These are phyloP conservation scores for Crithidia bombi DNA, from an alignment of 208 protist species.

Conservation along the genomic window DNA sequence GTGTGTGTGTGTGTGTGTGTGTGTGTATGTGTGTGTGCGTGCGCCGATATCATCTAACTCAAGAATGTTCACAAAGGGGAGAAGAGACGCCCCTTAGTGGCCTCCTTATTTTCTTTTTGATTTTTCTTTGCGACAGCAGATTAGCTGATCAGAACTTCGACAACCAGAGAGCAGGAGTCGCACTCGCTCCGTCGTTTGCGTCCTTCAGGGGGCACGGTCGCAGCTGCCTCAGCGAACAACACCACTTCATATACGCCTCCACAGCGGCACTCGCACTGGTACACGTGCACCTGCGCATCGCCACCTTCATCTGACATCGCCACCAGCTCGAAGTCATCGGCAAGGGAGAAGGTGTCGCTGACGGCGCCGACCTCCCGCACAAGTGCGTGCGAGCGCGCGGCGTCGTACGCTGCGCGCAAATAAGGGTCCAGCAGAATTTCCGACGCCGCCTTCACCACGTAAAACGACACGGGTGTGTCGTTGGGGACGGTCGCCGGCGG, in stretches of 20 bases:
- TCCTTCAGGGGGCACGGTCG: neutral
- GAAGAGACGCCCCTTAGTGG: no score
- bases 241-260: slow-evolving; percentile 77
- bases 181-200: slow-evolving; percentile 43
- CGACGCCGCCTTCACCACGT: slow-evolving; percentile 68
- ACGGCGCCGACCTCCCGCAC: slow-evolving; percentile 52
- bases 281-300: slow-evolving; percentile 42
- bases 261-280: slow-evolving; percentile 76
- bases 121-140: neutral
- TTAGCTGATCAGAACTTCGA: slow-evolving; percentile 50
- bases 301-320: slow-evolving; percentile 10
- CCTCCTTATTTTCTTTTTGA: neutral
- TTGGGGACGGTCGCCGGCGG: neutral
- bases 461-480: slow-evolving; percentile 38
- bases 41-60: no score
- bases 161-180: slow-evolving; percentile 82
- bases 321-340: slow-evolving; percentile 57
- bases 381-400: slow-evolving; percentile 34
- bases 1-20: no score
- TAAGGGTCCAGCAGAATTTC: slow-evolving; percentile 71
- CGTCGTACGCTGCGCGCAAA: slow-evolving; percentile 58
- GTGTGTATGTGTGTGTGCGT: no score
- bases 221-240: slow-evolving; percentile 24
- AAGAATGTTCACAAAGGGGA: no score
- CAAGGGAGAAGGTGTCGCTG: slow-evolving; percentile 64